Base-by-base conservation (phyloP, 345 rosid genomes). In the Boechera divaricarpa region DNA sequence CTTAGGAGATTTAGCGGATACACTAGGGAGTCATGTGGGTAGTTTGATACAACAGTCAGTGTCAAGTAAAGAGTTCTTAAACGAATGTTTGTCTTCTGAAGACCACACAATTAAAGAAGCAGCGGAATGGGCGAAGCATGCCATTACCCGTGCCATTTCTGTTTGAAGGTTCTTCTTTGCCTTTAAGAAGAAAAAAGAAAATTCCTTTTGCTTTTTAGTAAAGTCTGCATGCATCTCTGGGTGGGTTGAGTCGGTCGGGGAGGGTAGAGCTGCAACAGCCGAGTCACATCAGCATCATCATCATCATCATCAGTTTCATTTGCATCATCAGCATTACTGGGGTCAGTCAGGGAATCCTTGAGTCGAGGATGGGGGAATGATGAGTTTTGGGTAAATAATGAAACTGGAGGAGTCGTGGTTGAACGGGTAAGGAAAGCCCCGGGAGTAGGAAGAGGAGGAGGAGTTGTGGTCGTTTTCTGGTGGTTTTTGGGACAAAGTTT, bases 1-100 rank as follows among this genome's bases (percentile, higher is more conserved):
- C 16, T 87, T 89, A 57, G 94, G 94, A 33, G 94, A 89, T 84
- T 82, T 87, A 72, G 94, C 94, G 13, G 94, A 89, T 77, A 89
- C 94, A 56, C 81, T 89, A 80, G 94, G 94, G 82, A 86, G 85
- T 67, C 84, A 85, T 75, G 94, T 87, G 70, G 87, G 90, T 61
- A 79, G 92, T 77, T 80, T 89, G 86, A 89, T 89, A 73, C 92
- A 85, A 81, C 88, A 87, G 57, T 89, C 92, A 73, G 83, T 77
- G 69, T 85, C 94, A 56, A 82, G 86, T 79, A 89, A 85, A 83
- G 94, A 87, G 69, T 89, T 89, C 75, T 85, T 89, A 72, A 85
- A 82, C 75, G 92, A 89, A 83, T 89, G 94, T 49, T 83, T 89
- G 78, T 82, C 89, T 33, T 89, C 92, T 29, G 90, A 89, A 6